phyloP scores from a whole-genome alignment of 2,329 filamentous ascomycete species.

The Ophiostoma sp. region DNA sequence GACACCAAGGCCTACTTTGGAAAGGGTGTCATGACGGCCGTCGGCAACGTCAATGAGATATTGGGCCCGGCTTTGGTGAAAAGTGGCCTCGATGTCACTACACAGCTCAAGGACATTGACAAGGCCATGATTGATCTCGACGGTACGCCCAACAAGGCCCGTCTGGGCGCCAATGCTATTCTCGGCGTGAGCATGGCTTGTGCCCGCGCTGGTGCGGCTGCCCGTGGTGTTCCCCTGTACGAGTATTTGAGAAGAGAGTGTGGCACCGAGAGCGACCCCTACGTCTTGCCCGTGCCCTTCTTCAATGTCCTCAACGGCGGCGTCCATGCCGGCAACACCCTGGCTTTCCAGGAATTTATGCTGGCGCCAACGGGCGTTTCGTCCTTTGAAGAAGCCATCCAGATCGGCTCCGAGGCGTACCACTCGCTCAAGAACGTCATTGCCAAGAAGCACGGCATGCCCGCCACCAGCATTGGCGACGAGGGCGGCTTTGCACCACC shows the following conservation, averaged over 20 bases:
- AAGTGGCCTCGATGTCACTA: not conserved
- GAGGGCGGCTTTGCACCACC: not conserved
- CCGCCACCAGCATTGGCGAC: not conserved
- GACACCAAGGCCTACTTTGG: not conserved
- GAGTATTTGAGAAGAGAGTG: not conserved
- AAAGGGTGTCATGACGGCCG: not conserved
- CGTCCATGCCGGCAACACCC: not conserved
- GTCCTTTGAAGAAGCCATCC: not conserved
- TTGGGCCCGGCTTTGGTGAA: not conserved
- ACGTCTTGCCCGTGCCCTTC: not conserved
- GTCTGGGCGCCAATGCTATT: slow-evolving; percentile 61
- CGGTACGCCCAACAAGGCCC: slow-evolving; percentile 60
- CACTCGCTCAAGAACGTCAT: not conserved
- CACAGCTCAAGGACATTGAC: slow-evolving; percentile 45
- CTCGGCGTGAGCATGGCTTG: slow-evolving; percentile 50
- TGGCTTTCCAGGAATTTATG: not conserved
- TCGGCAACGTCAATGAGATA: not conserved
- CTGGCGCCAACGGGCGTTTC: not conserved
- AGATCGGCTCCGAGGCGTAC: not conserved
- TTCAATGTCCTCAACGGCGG: not conserved
- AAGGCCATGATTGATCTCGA: slow-evolving; percentile 55
- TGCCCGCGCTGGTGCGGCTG: not conserved
- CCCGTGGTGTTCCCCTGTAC: not conserved
- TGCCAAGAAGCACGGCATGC: not conserved
- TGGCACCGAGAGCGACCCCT: not conserved